Conservation (phyloP, 176 grass and related monocot species). For the Echinochloa phyllopogon region DNA sequence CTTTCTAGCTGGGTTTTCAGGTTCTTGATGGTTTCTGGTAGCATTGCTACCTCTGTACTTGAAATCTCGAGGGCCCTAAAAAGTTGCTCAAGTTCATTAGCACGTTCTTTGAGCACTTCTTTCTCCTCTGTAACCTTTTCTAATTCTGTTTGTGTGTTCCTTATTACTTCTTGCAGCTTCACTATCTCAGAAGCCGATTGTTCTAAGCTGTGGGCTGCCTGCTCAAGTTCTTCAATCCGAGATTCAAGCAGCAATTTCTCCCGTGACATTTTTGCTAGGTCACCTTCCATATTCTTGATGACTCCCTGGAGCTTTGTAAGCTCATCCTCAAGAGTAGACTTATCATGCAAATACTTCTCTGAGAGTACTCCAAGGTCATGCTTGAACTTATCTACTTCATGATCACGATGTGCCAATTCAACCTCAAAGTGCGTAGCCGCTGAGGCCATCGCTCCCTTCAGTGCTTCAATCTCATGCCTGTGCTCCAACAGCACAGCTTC, state of each 20-base stretch:
- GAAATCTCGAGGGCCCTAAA: constrained; percentile 21
- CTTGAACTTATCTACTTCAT: constrained; percentile 60
- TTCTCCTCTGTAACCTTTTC: constrained; percentile 56
- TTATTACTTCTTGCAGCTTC: constrained; percentile 53
- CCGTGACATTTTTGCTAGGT: constrained; percentile 48
- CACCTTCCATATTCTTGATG: constrained; percentile 38
- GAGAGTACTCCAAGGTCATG: constrained; percentile 53
- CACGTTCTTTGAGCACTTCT: constrained; percentile 25
- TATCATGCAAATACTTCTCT: constrained; percentile 62
- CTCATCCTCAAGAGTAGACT: constrained; percentile 64
- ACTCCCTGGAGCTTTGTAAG: constrained; percentile 44
- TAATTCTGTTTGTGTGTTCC: constrained; percentile 59
- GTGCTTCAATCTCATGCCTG: constrained; percentile 62
- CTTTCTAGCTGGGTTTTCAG: constrained; percentile 54
- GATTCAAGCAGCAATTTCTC: constrained; percentile 44
- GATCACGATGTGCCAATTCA: constrained; percentile 58
- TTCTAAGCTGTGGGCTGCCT: constrained; percentile 35
- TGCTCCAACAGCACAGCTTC: constrained; percentile 50
- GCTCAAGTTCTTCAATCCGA: constrained; percentile 52
- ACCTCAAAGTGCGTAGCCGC: constrained; percentile 60
- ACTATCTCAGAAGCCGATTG: constrained; percentile 47
- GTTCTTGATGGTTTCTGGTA: constrained; percentile 49
- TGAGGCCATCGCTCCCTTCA: constrained; percentile 64
- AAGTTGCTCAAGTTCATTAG: constrained; percentile 26
- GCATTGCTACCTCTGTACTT: constrained; percentile 36